Base-by-base conservation (phyloP, 129 eudicot genomes). In the Tagetes patula region DNA sequence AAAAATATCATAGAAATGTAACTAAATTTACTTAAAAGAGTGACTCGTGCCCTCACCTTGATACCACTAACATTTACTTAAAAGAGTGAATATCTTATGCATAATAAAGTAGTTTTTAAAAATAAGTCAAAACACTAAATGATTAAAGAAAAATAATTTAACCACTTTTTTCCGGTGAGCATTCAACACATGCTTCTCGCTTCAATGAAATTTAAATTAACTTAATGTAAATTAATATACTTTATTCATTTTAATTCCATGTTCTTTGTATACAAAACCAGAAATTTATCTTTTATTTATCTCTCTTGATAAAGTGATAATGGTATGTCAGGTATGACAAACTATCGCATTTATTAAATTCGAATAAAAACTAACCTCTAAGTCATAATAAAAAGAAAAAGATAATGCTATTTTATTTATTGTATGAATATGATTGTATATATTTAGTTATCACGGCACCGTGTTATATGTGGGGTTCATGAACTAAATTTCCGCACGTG, bases 361-460 rank as follows among this genome's bases (percentile, higher is more conserved):
- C 6, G 1, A 36, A 30, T 7, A 55, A 52, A 27, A 55, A 55
- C 12, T 27, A 55, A 55, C 37, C 37, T 55, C 9, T 55, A 55
- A 27, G 2, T 55, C 32, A 3, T 52, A 4, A n/a, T n/a, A 55
- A 27, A 55, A 27, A 55, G 37, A 55, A 31, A 55, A 55, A 55
- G 62, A 55, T 55, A 55, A 55, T 55, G 37, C 13, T 55, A 55
- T 55, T 55, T 55, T 55, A 55, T 61, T 61, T 61, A 27, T 34
- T n/a, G n/a, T n/a, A 61, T 61, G 66, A 12, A 32, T 61, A 10
- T 33, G 66, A 61, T 34, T n/a, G n/a, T n/a, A n/a, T 10, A 34
- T 60, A 61, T 34, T 34, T 61, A 10, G 27, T 61, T 55, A 11
- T 34, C 66, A 60, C 76, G 82, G 88, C 90, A 71, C 86, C 97